These are phyloP conservation scores for Papiliotrema flavescens DNA, from an alignment of 1,284 basidiomycete genomes.

Conservation along the genomic window DNA sequence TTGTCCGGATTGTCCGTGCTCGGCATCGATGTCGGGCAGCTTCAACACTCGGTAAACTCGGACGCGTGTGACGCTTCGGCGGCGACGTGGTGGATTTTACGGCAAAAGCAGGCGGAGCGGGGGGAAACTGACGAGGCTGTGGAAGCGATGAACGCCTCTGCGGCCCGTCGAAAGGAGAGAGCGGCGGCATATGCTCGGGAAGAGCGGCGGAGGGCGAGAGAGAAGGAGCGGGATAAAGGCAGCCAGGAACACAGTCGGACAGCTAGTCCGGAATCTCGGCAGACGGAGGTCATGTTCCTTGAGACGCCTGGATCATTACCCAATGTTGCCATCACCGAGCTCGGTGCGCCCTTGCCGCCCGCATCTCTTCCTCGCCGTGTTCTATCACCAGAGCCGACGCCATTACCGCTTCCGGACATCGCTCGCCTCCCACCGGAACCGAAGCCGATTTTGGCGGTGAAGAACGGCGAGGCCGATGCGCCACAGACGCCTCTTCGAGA, in stretches of 20 bases:
- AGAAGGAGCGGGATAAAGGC: constrained; percentile 6
- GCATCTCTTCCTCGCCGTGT: neutral
- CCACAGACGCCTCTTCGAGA: constrained; percentile 4
- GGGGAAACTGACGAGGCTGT: constrained; percentile 45
- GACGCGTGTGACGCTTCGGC: constrained; percentile 91
- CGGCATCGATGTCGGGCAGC: constrained; percentile 90
- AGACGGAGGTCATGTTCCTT: constrained; percentile 4
- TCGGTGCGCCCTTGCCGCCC: constrained; percentile 15
- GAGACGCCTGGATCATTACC: constrained; percentile 7
- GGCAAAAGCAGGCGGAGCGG: constrained; percentile 59
- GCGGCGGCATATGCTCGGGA: constrained; percentile 31
- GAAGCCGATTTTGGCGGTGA: neutral
- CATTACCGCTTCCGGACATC: neutral
- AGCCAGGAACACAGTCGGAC: constrained; percentile 4
- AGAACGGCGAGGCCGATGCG: neutral
- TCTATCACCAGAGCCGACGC: neutral
- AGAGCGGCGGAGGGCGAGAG: constrained; percentile 25
- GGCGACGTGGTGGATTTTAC: constrained; percentile 95
- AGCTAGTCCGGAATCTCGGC: neutral
- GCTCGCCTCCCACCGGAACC: neutral
- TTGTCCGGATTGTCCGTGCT: constrained; percentile 69
- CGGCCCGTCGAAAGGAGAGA: constrained; percentile 24
- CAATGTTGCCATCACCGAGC: constrained; percentile 14
- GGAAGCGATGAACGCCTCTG: constrained; percentile 23
- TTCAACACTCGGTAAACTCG: constrained; percentile 83